Evolutionary conservation across 148 eudicot species (phyloP).

Genomic region (Simmondsia chinensis): DNA sequence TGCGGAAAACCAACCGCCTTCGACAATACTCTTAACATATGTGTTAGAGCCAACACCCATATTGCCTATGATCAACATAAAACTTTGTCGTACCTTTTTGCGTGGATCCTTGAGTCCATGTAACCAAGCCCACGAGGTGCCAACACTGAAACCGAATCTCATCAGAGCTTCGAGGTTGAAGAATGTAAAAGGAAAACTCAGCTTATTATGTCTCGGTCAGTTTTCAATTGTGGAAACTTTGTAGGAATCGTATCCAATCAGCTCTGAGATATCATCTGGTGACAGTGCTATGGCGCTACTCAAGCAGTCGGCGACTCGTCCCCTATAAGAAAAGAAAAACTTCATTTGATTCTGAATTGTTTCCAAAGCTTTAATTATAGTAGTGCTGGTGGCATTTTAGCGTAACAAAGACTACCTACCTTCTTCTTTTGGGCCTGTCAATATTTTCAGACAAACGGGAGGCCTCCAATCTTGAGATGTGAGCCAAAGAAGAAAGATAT

Average conservation of each 20-base stretch:
- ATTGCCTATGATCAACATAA: too few species aligned
- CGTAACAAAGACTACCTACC: slow-evolving; percentile 22
- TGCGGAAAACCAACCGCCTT: too few species aligned
- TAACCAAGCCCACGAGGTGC: too few species aligned
- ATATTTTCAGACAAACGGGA: slow-evolving; percentile 46
- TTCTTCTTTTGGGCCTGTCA: slow-evolving; percentile 39
- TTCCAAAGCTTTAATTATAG: background rate
- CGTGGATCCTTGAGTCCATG: too few species aligned
- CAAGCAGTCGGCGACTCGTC: slow-evolving; percentile 56
- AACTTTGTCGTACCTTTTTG: too few species aligned
- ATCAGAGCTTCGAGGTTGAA: too few species aligned
- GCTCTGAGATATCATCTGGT: slow-evolving; percentile 47
- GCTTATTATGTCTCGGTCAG: too few species aligned
- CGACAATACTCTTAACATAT: too few species aligned
- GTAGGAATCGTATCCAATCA: slow-evolving; percentile 33
- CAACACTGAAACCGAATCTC: too few species aligned
- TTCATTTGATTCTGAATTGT: slow-evolving; percentile 2
- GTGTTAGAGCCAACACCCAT: too few species aligned
- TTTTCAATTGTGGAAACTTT: too few species aligned
- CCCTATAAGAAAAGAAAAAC: slow-evolving; percentile 28
- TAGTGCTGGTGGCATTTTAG: background rate
- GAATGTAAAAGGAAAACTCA: too few species aligned
- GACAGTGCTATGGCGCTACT: slow-evolving; percentile 49
- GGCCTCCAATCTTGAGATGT: slow-evolving; percentile 66
- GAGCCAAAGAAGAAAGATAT: slow-evolving; percentile 67